Evolutionary conservation across 2,329 filamentous ascomycete genomes (phyloP).

Genomic region (Ilyonectria mors-panacis): DNA sequence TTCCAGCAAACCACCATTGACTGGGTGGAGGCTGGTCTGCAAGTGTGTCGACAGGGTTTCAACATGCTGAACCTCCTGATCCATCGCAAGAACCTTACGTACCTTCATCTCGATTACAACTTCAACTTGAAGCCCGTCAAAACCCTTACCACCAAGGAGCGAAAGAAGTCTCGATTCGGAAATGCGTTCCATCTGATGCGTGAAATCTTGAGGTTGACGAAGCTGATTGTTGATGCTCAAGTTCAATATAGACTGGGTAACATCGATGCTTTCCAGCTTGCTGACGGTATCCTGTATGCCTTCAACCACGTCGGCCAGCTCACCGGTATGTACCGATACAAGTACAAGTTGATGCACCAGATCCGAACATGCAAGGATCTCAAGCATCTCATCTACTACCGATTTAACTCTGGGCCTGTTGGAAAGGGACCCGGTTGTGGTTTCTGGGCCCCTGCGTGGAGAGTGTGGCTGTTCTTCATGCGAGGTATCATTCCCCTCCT

Average conservation of each 20-base stretch:
- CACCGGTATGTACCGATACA: conserved; percentile 99
- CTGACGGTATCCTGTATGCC: conserved; percentile 98
- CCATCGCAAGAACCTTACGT: conserved; percentile 98
- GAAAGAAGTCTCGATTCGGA: conserved; percentile 99
- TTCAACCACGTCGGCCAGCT: conserved; percentile 99
- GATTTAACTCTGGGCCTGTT: conserved; percentile 96
- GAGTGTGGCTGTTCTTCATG: conserved; percentile 99
- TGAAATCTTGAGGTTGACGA: conserved; percentile 94
- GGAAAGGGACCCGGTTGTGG: conserved; percentile 98
- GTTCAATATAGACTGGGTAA: conserved; percentile 98
- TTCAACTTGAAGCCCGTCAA: conserved; percentile 99
- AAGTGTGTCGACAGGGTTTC: conserved; percentile 98
- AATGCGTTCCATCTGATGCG: conserved; percentile 99
- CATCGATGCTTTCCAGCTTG: conserved; percentile 98
- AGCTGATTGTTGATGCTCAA: conserved; percentile 97
- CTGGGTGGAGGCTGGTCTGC: conserved; percentile 98
- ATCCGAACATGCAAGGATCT: conserved; percentile 99
- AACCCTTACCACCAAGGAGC: conserved; percentile 97
- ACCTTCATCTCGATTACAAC: conserved; percentile 98
- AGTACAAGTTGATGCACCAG: conserved; percentile 99
- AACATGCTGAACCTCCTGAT: conserved; percentile 99
- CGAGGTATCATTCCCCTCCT: conserved; percentile 96
- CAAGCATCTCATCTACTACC: conserved; percentile 99
- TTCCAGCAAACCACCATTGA: conserved; percentile 99
- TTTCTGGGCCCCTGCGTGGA: conserved; percentile 99